Percentiles rank a stretch among this genome's conserved stretches.
phyloP scores from a whole-genome alignment of 2,329 filamentous ascomycete species.

The Verticillium dahliae region DNA sequence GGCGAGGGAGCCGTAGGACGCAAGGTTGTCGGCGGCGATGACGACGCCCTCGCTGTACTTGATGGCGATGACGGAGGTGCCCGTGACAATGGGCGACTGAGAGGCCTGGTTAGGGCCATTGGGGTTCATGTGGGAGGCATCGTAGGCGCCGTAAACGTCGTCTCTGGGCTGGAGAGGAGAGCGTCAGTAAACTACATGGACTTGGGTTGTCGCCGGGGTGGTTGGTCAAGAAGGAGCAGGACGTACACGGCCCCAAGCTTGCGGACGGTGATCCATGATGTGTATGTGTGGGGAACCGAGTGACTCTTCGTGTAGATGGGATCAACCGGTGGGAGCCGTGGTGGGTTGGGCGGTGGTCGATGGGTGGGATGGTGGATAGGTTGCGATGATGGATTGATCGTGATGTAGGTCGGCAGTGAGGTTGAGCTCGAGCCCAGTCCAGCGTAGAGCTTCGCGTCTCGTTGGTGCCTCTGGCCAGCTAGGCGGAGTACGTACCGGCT shows the following conservation, averaged over 20 bases:
- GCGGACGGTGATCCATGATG: constrained; percentile 64
- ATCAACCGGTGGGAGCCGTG: not conserved
- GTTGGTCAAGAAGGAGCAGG: constrained; percentile 10
- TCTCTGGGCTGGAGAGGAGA: constrained; percentile 69
- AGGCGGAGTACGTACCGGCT: not conserved
- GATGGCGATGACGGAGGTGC: constrained; percentile 88
- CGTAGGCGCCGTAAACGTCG: constrained; percentile 93
- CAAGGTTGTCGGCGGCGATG: constrained; percentile 94
- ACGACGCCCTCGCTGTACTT: constrained; percentile 97
- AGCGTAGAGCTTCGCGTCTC: constrained; percentile 8
- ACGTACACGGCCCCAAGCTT: constrained; percentile 67
- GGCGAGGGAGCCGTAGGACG: constrained; percentile 93
- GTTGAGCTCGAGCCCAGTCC: not conserved
- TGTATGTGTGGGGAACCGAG: constrained; percentile 9
- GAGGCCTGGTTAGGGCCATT: constrained; percentile 75
- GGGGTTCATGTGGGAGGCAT: constrained; percentile 73
- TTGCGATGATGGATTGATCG: not conserved
- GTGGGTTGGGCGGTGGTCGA: not conserved
- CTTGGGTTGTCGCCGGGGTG: constrained; percentile 1
- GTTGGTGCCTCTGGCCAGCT: constrained; percentile 9
- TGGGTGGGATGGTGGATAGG: not conserved
- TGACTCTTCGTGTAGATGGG: not conserved
- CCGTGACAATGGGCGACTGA: constrained; percentile 88
- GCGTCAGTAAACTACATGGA: constrained; percentile 7
- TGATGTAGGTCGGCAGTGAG: not conserved